phyloP scores from a whole-genome alignment of 2,329 filamentous ascomycete species.

The Cercospora canescens region DNA sequence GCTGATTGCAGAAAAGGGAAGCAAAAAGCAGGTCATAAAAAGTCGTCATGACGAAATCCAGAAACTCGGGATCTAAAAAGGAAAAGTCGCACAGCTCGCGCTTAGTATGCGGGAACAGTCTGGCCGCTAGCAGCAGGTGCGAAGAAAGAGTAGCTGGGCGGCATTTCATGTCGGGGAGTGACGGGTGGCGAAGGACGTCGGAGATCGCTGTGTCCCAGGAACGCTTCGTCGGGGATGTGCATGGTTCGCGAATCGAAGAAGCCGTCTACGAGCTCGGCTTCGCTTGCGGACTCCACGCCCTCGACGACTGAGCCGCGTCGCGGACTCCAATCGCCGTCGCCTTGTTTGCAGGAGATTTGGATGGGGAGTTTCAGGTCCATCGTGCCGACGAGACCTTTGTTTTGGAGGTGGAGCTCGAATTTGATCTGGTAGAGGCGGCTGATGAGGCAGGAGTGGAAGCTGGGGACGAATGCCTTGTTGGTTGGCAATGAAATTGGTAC shows the following conservation, averaged over 20 bases:
- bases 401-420: slow-evolving; percentile 57
- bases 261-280: slow-evolving; percentile 30
- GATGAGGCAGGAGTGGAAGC: slow-evolving; percentile 68
- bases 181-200: slow-evolving; percentile 15
- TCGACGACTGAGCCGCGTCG: slow-evolving; percentile 20
- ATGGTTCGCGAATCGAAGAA: slow-evolving; percentile 40
- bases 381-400: slow-evolving; percentile 43
- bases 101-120: slow-evolving; percentile 15
- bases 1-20: too few relatives aligned
- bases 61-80: background rate
- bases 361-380: slow-evolving; percentile 48
- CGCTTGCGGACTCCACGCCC: slow-evolving; percentile 26
- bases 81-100: background rate
- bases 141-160: slow-evolving; percentile 31
- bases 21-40: background rate
- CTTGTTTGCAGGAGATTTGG: slow-evolving; percentile 40
- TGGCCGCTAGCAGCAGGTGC: slow-evolving; percentile 4
- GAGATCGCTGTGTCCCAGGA: slow-evolving; percentile 27
- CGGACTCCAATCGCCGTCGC: slow-evolving; percentile 14
- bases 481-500: slow-evolving; percentile 63
- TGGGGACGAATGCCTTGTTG: slow-evolving; percentile 63
- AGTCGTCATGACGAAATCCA: background rate
- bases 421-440: slow-evolving; percentile 65
- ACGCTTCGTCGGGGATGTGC: slow-evolving; percentile 31
- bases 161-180: slow-evolving; percentile 25